Evolutionary conservation across 2,329 filamentous ascomycete genomes (phyloP).

Genomic region (Juglanconis juglandina): DNA sequence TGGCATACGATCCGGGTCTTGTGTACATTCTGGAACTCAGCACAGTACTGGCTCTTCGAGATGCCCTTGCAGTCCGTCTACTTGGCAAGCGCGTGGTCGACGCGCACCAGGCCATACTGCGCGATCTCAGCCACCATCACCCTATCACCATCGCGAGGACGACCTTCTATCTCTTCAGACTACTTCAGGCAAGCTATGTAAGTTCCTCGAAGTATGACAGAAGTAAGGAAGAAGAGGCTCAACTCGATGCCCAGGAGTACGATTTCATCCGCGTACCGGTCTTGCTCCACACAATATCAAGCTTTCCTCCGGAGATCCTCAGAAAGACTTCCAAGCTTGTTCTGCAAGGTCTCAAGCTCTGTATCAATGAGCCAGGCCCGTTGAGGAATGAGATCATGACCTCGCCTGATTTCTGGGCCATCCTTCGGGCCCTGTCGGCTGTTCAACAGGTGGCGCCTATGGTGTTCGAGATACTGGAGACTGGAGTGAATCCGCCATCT

Average conservation of each 20-base stretch:
- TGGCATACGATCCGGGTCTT: constrained; percentile 78
- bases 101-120: constrained; percentile 74
- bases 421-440: constrained; percentile 71
- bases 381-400: constrained; percentile 90
- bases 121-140: constrained; percentile 76
- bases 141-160: constrained; percentile 79
- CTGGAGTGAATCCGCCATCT: constrained; percentile 68
- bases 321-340: constrained; percentile 73
- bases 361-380: constrained; percentile 72
- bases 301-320: constrained; percentile 73
- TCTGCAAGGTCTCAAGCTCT: constrained; percentile 73
- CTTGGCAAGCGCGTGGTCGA: constrained; percentile 79
- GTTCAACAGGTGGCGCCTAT: constrained; percentile 68
- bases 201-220: constrained; percentile 33
- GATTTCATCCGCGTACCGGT: constrained; percentile 91
- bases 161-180: constrained; percentile 78
- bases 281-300: constrained; percentile 85
- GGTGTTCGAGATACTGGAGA: constrained; percentile 85
- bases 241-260: constrained; percentile 58
- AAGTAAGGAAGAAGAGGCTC: constrained; percentile 21
- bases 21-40: constrained; percentile 91
- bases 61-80: constrained; percentile 66
- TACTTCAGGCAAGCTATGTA: constrained; percentile 83
- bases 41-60: constrained; percentile 74
- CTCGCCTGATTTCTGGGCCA: constrained; percentile 95